phyloP scores from a whole-genome alignment of 495 filamentous ascomycete genomes.

The Amorphotheca resinae region DNA sequence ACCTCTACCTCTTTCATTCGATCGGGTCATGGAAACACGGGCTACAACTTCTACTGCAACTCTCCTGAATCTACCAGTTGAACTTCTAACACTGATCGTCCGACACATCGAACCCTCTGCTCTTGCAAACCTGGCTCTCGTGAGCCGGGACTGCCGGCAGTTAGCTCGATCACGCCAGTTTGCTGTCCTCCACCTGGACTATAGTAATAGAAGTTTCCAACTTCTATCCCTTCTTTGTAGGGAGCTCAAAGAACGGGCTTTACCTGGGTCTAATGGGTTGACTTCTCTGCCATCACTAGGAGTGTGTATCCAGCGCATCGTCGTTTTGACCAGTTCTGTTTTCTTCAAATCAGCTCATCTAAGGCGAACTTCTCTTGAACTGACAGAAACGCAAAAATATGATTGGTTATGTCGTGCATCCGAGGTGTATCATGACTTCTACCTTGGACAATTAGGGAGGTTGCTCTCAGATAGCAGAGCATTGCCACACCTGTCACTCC shows the following conservation, averaged over 20 bases:
- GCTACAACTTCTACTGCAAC: neutral
- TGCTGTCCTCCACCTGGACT: neutral
- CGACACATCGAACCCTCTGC: neutral
- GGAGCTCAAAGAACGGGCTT: neutral
- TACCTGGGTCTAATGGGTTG: neutral
- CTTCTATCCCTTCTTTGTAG: neutral
- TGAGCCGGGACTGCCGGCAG: neutral
- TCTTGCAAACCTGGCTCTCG: neutral
- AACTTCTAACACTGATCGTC: neutral
- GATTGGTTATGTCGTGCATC: too few relatives aligned
- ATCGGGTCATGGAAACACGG: neutral
- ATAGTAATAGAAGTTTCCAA: neutral
- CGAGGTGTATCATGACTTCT: too few relatives aligned
- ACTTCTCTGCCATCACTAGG: neutral
- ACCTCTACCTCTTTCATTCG: neutral
- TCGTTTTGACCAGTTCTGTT: neutral
- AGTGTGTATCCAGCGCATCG: neutral
- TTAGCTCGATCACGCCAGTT: neutral
- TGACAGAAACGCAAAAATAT: too few relatives aligned
- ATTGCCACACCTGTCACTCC: neutral
- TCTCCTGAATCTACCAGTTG: neutral
- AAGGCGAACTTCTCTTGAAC: too few relatives aligned
- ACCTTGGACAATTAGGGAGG: too few relatives aligned
- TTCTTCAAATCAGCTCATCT: too few relatives aligned
- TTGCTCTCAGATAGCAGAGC: too few relatives aligned